Conservation (phyloP, 2,329 filamentous ascomycete species). For the Thelonectria olida region DNA sequence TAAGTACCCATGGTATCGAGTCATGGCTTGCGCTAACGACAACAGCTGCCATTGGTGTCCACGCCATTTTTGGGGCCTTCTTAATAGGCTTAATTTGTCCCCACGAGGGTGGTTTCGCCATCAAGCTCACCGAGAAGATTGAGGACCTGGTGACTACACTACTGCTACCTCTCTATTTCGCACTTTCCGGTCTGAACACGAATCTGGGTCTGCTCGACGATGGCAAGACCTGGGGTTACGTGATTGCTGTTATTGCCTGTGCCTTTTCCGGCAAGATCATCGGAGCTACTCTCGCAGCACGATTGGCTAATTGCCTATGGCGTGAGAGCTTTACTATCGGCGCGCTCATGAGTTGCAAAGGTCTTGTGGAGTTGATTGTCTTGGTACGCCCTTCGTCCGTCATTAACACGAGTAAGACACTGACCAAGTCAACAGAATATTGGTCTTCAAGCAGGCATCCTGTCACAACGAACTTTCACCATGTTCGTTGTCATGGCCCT, state of each 20-base stretch:
- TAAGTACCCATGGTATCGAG: not conserved
- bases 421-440: constrained; percentile 61
- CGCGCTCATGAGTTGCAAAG: constrained; percentile 95
- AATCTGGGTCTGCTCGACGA: constrained; percentile 84
- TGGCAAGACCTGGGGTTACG: constrained; percentile 89
- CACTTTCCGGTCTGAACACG: constrained; percentile 88
- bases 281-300: constrained; percentile 82
- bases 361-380: constrained; percentile 94
- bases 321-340: constrained; percentile 90
- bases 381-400: constrained; percentile 63
- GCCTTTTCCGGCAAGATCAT: constrained; percentile 88
- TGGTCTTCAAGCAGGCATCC: constrained; percentile 82
- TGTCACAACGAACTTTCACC: constrained; percentile 84
- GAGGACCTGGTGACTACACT: constrained; percentile 88
- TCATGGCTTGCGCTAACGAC: not conserved
- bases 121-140: constrained; percentile 92
- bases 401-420: accelerated
- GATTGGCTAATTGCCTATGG: constrained; percentile 78
- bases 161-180: constrained; percentile 92
- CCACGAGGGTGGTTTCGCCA: constrained; percentile 88
- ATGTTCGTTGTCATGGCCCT: constrained; percentile 96
- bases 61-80: constrained; percentile 95
- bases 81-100: constrained; percentile 89
- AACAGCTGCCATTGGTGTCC: constrained; percentile 79
- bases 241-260: constrained; percentile 81